Base-by-base conservation (phyloP, 331 rosid genomes). In the Phaseolus coccineus region DNA sequence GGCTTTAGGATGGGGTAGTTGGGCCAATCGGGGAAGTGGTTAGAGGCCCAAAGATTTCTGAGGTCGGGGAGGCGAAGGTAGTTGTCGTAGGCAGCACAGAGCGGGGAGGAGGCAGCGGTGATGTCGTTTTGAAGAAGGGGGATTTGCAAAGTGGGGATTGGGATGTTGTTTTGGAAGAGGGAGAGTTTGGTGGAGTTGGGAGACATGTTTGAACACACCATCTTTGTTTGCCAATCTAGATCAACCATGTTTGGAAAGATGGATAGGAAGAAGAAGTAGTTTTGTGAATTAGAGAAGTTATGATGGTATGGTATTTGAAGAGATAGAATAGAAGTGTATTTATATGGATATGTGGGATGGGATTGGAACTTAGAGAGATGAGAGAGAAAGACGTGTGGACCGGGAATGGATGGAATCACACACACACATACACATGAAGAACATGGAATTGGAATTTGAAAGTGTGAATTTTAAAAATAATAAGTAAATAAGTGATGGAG, bases 1-100 rank as follows among this genome's bases (percentile, higher is more conserved):
- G 99, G 99, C 59, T 91, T 95, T 35, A 91, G 4, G 39, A 92
- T 24, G 3, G 96, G 82, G 83, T 95, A 93, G 85, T 76, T 90
- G 67, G 83, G 19, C 99, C 99, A 95, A 0, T 12, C 46, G 0
- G 94, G 94, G 15, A 93, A 95, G 4, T 85, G 86, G 35, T 37
- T 51, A 3, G 88, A 64, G 80, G 72, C 82, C 97, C 99, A 95
- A 0, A 93, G 85, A 55, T 61, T 67, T 48, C 90, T 80, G 37
- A 95, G 89, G 28, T 91, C 87, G 7, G 93, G 92, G 6, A 95
- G 90, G 47, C 89, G 90, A 24, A 95, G 91, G 71, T 88, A 95
- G 74, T 88, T 77, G 8, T 93, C 99, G 85, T 93, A 95, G 0
- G 92, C 87, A 0, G 89, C 76, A 65, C 96, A 93, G 5, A 89